Evolutionary conservation across 352 stramenopile genomes (phyloP).

Genomic region (Phytophthora gonapodyides): DNA sequence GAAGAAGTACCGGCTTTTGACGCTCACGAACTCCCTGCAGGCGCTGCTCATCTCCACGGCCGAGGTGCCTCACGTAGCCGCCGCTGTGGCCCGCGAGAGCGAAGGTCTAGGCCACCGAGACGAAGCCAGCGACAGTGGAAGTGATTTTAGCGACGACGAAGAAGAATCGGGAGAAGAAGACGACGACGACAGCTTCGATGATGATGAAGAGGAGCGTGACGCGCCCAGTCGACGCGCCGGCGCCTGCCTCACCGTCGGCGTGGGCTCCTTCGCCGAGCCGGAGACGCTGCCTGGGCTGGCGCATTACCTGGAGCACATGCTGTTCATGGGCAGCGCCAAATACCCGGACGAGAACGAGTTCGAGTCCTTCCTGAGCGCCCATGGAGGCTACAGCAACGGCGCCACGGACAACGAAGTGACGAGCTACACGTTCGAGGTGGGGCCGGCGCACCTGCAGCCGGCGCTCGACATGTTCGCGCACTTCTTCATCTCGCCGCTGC

Average conservation of each 20-base stretch:
- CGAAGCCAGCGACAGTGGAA: conserved; percentile 36
- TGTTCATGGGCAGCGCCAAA: conserved; percentile 95
- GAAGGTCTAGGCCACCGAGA: conserved; percentile 38
- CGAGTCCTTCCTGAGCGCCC: conserved; percentile 85
- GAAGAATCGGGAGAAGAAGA: conserved; percentile 39
- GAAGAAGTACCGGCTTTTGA: conserved; percentile 88
- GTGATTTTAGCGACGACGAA: conserved; percentile 40
- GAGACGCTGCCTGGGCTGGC: conserved; percentile 75
- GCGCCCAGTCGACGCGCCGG: conserved; percentile 46
- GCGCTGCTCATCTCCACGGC: conserved; percentile 73
- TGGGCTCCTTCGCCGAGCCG: conserved; percentile 77
- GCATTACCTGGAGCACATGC: conserved; percentile 96
- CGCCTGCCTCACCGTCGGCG: conserved; percentile 70
- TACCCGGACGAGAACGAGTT: conserved; percentile 95
- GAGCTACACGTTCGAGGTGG: conserved; percentile 94
- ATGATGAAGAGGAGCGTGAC: conserved; percentile 40
- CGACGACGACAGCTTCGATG: conserved; percentile 41
- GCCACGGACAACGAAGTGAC: conserved; percentile 93
- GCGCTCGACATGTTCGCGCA: conserved; percentile 94
- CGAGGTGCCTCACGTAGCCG: conserved; percentile 45
- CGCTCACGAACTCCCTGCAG: conserved; percentile 75
- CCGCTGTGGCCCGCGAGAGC: conserved; percentile 30
- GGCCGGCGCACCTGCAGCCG: conserved; percentile 55
- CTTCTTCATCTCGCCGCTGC: conserved; percentile 93
- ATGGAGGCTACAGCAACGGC: conserved; percentile 92